phyloP scores from a whole-genome alignment of 2,329 filamentous ascomycete genomes.

The Cercospora brassicicola region DNA sequence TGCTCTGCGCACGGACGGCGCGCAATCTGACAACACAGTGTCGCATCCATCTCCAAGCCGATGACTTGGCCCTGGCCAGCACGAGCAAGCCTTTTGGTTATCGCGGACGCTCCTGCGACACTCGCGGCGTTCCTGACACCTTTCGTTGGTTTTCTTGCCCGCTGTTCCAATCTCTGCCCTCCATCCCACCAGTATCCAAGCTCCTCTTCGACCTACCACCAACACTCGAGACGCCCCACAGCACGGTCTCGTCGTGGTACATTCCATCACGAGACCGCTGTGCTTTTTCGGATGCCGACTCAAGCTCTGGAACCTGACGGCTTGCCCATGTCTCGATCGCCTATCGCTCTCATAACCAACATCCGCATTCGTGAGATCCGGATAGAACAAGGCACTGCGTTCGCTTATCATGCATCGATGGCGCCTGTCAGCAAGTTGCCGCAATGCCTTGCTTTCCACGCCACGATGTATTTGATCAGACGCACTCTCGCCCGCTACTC shows the following conservation, averaged over 20 bases:
- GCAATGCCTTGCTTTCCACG: not conserved
- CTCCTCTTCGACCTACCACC: not conserved
- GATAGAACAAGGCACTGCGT: not conserved
- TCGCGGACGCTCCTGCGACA: not conserved
- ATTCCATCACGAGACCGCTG: conserved; percentile 6
- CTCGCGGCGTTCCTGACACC: not conserved
- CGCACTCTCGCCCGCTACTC: not conserved
- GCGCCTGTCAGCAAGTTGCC: not conserved
- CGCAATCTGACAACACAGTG: not conserved
- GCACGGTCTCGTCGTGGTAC: not conserved
- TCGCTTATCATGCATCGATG: conserved; percentile 1
- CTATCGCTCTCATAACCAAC: conserved; percentile 6
- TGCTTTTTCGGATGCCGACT: not conserved
- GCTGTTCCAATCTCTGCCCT: not conserved
- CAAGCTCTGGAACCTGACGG: not conserved
- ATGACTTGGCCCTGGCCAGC: not conserved
- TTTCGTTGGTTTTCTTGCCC: not conserved
- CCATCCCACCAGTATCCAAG: not conserved
- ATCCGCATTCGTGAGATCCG: conserved; percentile 4
- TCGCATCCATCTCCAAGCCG: not conserved
- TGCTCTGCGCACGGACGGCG: not conserved
- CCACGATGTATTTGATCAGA: not conserved
- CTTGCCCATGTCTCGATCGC: not conserved
- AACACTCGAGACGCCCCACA: not conserved
- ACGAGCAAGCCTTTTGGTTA: not conserved